Evolutionary conservation across 2,329 filamentous ascomycete genomes (phyloP), one percentile per base, ranked within the genome.

Genomic region (Diplodia scrobiculata): DNA sequence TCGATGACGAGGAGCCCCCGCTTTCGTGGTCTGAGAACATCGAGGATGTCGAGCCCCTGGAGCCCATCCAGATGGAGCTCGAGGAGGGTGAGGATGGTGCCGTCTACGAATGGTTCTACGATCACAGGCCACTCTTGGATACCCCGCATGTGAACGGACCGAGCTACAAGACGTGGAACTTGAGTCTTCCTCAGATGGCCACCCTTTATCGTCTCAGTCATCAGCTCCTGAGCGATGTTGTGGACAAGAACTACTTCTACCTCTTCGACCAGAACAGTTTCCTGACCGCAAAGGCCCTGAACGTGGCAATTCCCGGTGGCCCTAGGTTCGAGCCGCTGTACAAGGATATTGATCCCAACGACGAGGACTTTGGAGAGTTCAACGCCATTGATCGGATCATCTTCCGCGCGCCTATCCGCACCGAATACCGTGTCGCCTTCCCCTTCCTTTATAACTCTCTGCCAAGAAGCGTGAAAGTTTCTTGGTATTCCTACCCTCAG

Each of bases 381-480:
- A 99, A 99, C 75, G 95, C 95, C 38, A 99, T 99, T 72, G 95
- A 99, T 74, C 91, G 96, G 71, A 99, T 99, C 79, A 99, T 99
- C 71, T 99, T 99, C 84, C 90, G 95, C 70, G 89, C 91, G 54
- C 93, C 94, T 0, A 96, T 98, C 70, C 88, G 94, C 71, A 99
- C 94, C 9, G 95, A 99, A 79, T 97, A 96, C 74, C 88, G 94
- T 53, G 95, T 99, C 51, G 92, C 92, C 0, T 98, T 91, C 76
- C 95, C 95, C 0, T 97, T 90, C 76, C 84, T 99, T 5, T 99
- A 99, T 81, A 99, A 99, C 77, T 97, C 94, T 19, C 84, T 99
- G 5, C 96, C 95, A 1, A 86, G 96, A 72, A 98, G 95, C 74
- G 95, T 99, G 34, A 91, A 94, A 76, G 83, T 97, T 52, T 90